phyloP scores from a whole-genome alignment of 164 flowering plant genomes.

The Vitis rupestris region DNA sequence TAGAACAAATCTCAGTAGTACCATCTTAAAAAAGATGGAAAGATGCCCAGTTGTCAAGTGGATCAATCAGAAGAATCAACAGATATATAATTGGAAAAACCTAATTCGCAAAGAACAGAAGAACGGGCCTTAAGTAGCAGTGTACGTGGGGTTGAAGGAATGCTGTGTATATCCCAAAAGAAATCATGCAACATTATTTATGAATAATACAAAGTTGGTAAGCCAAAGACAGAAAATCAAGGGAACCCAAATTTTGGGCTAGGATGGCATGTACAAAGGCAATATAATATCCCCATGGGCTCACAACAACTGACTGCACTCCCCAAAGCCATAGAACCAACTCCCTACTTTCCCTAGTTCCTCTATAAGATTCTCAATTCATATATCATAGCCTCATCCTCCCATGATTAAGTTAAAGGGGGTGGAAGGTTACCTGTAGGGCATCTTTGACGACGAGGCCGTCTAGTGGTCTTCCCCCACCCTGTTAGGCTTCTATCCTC shows the following conservation, averaged over 20 bases:
- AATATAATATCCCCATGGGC: slow-evolving; percentile 17
- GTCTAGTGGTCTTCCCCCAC: slow-evolving; percentile 83
- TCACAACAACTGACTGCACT: slow-evolving; percentile 13
- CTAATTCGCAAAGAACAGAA: not conserved
- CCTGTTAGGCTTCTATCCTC: slow-evolving; percentile 56
- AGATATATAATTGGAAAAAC: not conserved
- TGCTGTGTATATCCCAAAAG: slow-evolving; percentile 6
- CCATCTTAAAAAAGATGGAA: too few species aligned
- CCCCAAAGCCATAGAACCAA: slow-evolving; percentile 18
- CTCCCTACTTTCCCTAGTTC: slow-evolving; percentile 7
- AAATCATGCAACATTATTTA: slow-evolving; percentile 38
- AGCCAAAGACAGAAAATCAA: slow-evolving; percentile 17
- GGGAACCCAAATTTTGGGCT: slow-evolving; percentile 25
- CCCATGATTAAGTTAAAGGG: slow-evolving; percentile 30
- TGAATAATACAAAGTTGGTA: slow-evolving; percentile 27
- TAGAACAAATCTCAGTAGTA: too few species aligned
- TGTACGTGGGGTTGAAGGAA: slow-evolving; percentile 2
- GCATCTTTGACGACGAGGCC: slow-evolving; percentile 77
- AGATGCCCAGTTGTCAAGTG: too few species aligned
- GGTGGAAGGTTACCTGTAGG: slow-evolving; percentile 59
- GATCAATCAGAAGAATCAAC: not conserved
- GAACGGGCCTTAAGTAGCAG: not conserved
- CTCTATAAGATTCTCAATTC: slow-evolving; percentile 25
- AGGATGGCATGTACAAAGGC: slow-evolving; percentile 32
- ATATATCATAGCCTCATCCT: slow-evolving; percentile 15